A percentile compares a stretch with the other conserved stretches of the same genome.
These are phyloP conservation scores for Solanum neorickii DNA, from an alignment of 257 asterid species.

Conservation along the genomic window DNA sequence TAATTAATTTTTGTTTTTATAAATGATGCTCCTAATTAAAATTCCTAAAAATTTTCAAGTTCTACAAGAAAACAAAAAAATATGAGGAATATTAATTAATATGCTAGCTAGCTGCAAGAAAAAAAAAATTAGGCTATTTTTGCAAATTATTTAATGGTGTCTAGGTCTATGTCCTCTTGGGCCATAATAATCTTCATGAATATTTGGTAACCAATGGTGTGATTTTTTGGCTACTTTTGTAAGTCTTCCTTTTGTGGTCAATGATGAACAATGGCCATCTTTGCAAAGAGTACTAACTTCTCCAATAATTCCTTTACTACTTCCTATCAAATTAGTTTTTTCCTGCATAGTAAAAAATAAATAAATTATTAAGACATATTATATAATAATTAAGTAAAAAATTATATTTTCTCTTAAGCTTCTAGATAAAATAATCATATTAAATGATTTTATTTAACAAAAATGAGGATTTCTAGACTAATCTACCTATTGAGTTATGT, in stretches of 20 bases:
- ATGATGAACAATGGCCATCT: conserved; percentile 15
- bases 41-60: neutral
- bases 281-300: conserved; percentile 1
- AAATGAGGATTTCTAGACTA: neutral
- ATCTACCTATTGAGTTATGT: neutral
- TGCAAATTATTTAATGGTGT: conserved; percentile 31
- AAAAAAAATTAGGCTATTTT: neutral
- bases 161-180: conserved; percentile 58
- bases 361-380: neutral
- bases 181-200: conserved; percentile 85
- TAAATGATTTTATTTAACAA: neutral
- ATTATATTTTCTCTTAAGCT: too few relatives aligned
- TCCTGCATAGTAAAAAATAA: conserved; percentile 6
- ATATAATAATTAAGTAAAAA: neutral
- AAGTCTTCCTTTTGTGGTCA: conserved; percentile 24
- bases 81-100: neutral
- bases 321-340: neutral
- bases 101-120: neutral
- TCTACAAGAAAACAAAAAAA: neutral
- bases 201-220: conserved; percentile 67
- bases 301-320: neutral
- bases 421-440: neutral
- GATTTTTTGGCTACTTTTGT: conserved; percentile 31
- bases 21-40: neutral
- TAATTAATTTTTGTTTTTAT: neutral